Conservation (phyloP, 768 basidiomycete genomes). For the Leucosporidium scottii region DNA sequence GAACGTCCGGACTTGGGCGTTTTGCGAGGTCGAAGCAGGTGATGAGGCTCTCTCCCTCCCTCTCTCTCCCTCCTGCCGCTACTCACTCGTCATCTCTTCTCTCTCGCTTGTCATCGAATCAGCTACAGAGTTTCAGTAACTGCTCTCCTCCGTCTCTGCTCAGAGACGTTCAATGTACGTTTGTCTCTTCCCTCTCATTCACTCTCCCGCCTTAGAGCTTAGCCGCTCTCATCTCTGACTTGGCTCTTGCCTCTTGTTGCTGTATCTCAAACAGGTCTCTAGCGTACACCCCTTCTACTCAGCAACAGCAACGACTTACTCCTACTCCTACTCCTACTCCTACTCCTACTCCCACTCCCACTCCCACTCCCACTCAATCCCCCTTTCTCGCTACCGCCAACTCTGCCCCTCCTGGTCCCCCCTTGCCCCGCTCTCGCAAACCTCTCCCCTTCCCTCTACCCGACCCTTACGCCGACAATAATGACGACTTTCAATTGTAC, state of each 20-base stretch:
- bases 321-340: neutral
- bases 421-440: neutral
- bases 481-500: neutral
- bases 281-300: no score
- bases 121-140: no score
- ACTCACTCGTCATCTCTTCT: neutral
- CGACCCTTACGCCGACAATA: slow-evolving; percentile 7
- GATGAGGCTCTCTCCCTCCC: neutral
- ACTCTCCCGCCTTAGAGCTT: no score
- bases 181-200: no score
- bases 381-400: neutral
- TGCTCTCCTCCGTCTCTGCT: no score
- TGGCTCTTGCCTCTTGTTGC: no score
- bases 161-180: no score
- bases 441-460: slow-evolving; percentile 1
- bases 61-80: no score
- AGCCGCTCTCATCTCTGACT: no score
- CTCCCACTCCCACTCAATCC: neutral
- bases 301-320: neutral
- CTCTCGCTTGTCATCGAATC: neutral
- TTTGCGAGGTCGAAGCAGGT: neutral
- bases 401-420: neutral
- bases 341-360: neutral
- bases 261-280: no score
- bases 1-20: neutral